Evolutionary conservation across 148 eudicot genomes (phyloP).

Genomic region (Fallopia convolvulus): DNA sequence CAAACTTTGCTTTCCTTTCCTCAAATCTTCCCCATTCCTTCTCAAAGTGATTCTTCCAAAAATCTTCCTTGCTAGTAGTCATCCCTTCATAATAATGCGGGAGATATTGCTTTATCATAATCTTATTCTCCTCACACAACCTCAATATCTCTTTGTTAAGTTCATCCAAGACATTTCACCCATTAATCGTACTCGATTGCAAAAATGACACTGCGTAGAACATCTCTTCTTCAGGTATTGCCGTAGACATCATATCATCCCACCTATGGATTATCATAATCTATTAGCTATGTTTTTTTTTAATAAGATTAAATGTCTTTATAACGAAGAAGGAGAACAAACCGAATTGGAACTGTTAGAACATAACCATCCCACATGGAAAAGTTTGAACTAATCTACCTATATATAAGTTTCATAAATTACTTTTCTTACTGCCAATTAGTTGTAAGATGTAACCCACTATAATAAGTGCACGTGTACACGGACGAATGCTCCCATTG

Average conservation of each 20-base stretch:
- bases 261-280: constrained; percentile 40
- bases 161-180: constrained; percentile 35
- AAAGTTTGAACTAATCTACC: no score
- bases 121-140: constrained; percentile 48
- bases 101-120: constrained; percentile 64
- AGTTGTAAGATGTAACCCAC: no score
- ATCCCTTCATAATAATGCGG: constrained; percentile 31
- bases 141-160: constrained; percentile 44
- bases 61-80: constrained; percentile 26
- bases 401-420: no score
- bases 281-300: background rate
- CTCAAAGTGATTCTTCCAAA: constrained; percentile 77
- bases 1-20: constrained; percentile 49
- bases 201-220: constrained; percentile 72
- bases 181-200: constrained; percentile 36
- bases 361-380: no score
- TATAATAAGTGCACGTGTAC: no score
- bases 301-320: no score
- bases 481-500: no score
- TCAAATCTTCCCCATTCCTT: constrained; percentile 52
- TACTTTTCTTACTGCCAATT: no score
- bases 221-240: constrained; percentile 65
- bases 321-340: no score
- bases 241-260: constrained; percentile 76
- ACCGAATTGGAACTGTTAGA: no score